phyloP scores from a whole-genome alignment of 2,329 filamentous ascomycete species.

The Cordyceps tenuipes region DNA sequence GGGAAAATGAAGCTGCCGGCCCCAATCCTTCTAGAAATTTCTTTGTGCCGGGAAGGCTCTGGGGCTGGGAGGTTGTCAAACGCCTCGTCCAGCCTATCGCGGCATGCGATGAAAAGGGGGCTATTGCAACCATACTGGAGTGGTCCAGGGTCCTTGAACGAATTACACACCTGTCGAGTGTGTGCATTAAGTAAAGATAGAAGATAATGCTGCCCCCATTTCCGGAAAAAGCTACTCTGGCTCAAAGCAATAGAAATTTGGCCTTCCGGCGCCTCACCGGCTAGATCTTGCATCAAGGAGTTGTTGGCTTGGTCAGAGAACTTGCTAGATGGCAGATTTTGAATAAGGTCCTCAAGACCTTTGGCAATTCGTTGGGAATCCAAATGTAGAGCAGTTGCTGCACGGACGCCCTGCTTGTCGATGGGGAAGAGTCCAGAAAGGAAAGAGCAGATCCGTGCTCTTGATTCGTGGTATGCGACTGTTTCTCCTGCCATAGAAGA shows the following conservation, averaged over 20 bases:
- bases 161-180: conserved; percentile 48
- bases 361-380: conserved; percentile 10
- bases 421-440: conserved; percentile 37
- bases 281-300: conserved; percentile 42
- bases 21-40: not conserved
- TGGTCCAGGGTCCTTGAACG: conserved; percentile 53
- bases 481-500: not conserved
- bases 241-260: conserved; percentile 43
- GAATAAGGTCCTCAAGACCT: conserved; percentile 25
- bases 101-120: conserved; percentile 42
- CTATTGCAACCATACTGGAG: conserved; percentile 43
- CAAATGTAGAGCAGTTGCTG: not conserved
- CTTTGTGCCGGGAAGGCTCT: conserved; percentile 23
- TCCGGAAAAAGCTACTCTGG: conserved; percentile 27
- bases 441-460: conserved; percentile 41
- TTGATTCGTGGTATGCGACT: conserved; percentile 39
- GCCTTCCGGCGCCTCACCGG: conserved; percentile 33
- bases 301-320: conserved; percentile 32
- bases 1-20: too few species aligned
- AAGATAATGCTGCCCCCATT: conserved; percentile 52
- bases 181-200: conserved; percentile 49
- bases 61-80: conserved; percentile 42
- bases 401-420: conserved; percentile 29
- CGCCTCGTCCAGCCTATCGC: conserved; percentile 38
- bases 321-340: conserved; percentile 25